Evolutionary conservation across 345 rosid species (phyloP), one percentile per base, ranked within the genome.

Genomic region (Erysimum cheiranthoides): DNA sequence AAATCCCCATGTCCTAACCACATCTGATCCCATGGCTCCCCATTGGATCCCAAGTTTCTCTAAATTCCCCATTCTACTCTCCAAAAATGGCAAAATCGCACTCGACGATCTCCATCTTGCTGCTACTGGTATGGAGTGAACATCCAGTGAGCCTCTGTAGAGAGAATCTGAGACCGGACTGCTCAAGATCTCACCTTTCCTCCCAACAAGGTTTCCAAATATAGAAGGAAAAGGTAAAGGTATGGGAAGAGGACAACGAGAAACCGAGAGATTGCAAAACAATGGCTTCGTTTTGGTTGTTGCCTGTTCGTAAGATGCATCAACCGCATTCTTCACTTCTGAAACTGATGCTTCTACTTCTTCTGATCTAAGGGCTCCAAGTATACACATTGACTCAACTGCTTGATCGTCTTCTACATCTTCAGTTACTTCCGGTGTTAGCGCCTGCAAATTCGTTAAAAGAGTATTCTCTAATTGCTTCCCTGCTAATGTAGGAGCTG

Each of bases 151-250:
- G 18, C 97, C 95, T 79, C 86, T 85, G 27, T 73, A 57, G 9
- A 72, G 27, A 25, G 86, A 80, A 50, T 84, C 86, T 17, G 73
- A 54, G 12, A 68, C 71, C 7, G 97, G 89, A 66, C 70, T 81
- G 80, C 87, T 77, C 68, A 89, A 76, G 28, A 95, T 86, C 88
- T 86, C 93, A 21, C 97, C 97, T 6, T 52, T 86, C 74, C 78
- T 83, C 51, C 97, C 93, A 31, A 95, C 85, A 4, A 66, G 69
- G 68, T 82, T 86, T 7, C 92, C 77, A 27, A 95, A 95, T 66
- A 92, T 95, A 61, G 92, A 85, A 66, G 99, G 99, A 81, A 90
- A 92, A 32, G 97, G 96, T 85, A 92, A 71, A 1, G 99, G 99
- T 79, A 95, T 75, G 0, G 97, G 97, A 47, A 95, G 97, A 52